Base-by-base conservation (phyloP, 257 asterid genomes). In the Penstemon newberryi region DNA sequence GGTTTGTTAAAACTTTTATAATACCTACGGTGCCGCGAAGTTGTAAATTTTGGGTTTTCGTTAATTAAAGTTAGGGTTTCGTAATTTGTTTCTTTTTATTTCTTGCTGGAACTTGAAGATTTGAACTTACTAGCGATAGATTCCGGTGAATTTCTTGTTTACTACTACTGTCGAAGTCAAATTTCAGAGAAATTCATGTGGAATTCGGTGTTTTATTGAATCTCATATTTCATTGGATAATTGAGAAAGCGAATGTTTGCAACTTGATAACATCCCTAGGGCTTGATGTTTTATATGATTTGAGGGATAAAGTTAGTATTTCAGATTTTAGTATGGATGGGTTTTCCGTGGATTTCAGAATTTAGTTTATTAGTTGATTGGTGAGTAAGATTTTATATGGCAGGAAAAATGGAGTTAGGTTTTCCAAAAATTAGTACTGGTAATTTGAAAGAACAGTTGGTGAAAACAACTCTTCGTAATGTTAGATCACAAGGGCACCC, bases 401-500 rank as follows among this genome's bases (percentile, higher is more conserved):
- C 78, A 4, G 93, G 83, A 44, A 77, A 56, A 59, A 78, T 65
- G 76, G 96, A 84, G 56, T 68, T 87, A 67, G 81, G 85, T 66
- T 78, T 86, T 69, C 82, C 81, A 10, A 86, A 71, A 70, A 11
- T 19, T 1, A 62, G 77, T 54, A 52, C 50, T 73, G 80, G 73
- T 64, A 85, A 78, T 77, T 75, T 90, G 91, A 92, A 86, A 79
- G 96, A 90, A 70, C 84, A 82, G 81, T 66, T 84, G 77, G 84
- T 85, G 40, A 81, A 82, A 79, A 82, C 82, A 39, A 88, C 88
- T 33, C 80, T 92, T 64, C 83, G 86, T 4, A 88, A 81, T 52
- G 95, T 86, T 75, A 80, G 90, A 71, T 82, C 87, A 38, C 81
- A 86, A 59, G 98, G 98, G 73, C 98, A 92, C 71, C 81, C 83